phyloP scores from a whole-genome alignment of 148 eudicot genomes.

The Beta vulgaris region DNA sequence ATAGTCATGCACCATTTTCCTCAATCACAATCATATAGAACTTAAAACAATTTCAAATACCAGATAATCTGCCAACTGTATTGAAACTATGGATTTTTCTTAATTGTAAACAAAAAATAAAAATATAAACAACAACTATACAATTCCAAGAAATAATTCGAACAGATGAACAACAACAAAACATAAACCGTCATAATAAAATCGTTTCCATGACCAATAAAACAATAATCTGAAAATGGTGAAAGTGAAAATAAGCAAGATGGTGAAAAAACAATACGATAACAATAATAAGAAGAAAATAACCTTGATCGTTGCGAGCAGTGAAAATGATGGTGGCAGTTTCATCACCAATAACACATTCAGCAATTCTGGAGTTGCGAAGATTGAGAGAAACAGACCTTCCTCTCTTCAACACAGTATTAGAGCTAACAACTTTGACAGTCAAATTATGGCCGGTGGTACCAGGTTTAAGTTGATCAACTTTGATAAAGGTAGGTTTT shows the following conservation, averaged over 20 bases:
- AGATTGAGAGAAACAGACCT: conserved; percentile 24
- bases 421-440: conserved; percentile 37
- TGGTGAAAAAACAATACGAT: too few species aligned
- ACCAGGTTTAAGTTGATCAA: conserved; percentile 41
- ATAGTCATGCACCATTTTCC: too few species aligned
- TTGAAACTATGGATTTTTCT: too few species aligned
- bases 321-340: conserved; percentile 48
- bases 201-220: background rate
- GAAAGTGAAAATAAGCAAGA: background rate
- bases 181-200: background rate
- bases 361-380: conserved; percentile 43
- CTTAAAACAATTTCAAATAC: too few species aligned
- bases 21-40: too few species aligned
- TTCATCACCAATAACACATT: conserved; percentile 49
- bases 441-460: conserved; percentile 37
- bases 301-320: conserved; percentile 59
- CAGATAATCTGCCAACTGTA: too few species aligned
- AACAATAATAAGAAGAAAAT: too few species aligned
- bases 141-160: background rate
- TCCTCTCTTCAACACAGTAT: conserved; percentile 30
- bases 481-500: conserved; percentile 47
- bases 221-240: background rate
- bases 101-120: too few species aligned
- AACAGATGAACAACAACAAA: background rate
- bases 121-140: too few species aligned